Base-by-base conservation (phyloP, 768 basidiomycete species). In the Pulveroboletus sp. region DNA sequence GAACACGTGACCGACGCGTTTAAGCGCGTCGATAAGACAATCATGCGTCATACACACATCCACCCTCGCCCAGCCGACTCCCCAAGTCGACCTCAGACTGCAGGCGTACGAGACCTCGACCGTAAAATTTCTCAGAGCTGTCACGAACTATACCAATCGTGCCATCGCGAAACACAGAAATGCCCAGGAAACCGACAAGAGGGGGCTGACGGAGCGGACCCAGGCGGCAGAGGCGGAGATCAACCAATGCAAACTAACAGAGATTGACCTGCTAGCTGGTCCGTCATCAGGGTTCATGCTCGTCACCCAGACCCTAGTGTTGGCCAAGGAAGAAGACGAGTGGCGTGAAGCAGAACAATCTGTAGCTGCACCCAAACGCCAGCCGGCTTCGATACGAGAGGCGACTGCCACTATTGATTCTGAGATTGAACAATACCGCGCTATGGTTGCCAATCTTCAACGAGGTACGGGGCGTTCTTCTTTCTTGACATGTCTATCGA, bases 211-310 rank as follows among this genome's bases (percentile, higher is more conserved):
- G 8, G 91, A 92, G 42, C 81, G 79, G 62, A 79, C 70, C 9
- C 76, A 81, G 37, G 73, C 78, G 8, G 73, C 82, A 0, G 86
- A 93, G 63, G 59, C 72, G 0, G 85, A 91, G 66, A 92, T 79
- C 2, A 83, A 80, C 46, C 73, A 82, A 37, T 91, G 87, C 69
- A 88, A 91, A 57, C 63, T 87, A 44, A 78, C 75, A 59, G 92
- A 93, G 68, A 84, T 90, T 26, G 84, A 89, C 44, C 76, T 94
- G 47, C 76, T 90, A 3, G 78, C 80, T 48, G 79, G 91, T 92
- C 64, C n/a, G 80, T 71, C 14, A 29, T 29, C 47, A 17, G 20
- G 23, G 56, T 5, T 34, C 9, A n/a, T 30, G 8, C 5, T 16
- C 16, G 30, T 41, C 11, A 38, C 23, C 22, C 6, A 30, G 34